Evolutionary conservation across 441 rosid species (phyloP).

Genomic region (Populus trichocarpa): DNA sequence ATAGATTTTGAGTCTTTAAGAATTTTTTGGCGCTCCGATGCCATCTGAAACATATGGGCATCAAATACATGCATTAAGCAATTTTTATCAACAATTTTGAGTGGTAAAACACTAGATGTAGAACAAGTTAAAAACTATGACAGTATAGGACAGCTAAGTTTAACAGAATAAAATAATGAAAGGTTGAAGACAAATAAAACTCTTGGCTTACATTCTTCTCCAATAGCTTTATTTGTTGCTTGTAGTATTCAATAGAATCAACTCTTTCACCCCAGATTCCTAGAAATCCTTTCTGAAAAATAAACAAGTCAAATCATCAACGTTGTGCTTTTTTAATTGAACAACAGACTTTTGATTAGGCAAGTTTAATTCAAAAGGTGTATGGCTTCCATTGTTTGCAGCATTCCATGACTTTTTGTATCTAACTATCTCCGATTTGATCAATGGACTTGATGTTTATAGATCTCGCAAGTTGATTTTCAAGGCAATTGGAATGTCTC

Average conservation of each 20-base stretch:
- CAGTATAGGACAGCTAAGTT: background rate
- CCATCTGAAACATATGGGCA: conserved; percentile 46
- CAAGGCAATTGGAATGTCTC: background rate
- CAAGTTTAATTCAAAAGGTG: background rate
- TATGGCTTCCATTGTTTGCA: background rate
- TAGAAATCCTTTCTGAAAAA: conserved; percentile 67
- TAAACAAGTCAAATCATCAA: conserved; percentile 14
- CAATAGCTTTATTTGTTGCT: conserved; percentile 55
- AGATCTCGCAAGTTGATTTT: background rate
- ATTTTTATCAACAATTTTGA: background rate
- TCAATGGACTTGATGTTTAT: background rate
- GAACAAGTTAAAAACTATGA: background rate
- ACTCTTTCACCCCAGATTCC: conserved; percentile 80
- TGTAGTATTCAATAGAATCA: conserved; percentile 84
- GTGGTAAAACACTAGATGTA: background rate
- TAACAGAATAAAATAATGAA: background rate
- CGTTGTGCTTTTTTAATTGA: background rate
- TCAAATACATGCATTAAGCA: conserved; percentile 11
- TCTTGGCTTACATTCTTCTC: conserved; percentile 53
- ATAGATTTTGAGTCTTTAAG: conserved; percentile 60
- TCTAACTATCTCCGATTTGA: background rate
- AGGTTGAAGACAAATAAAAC: conserved; percentile 1
- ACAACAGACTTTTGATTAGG: background rate
- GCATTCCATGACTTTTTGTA: background rate
- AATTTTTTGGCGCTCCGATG: conserved; percentile 66